These are phyloP conservation scores for Filobasidium floriforme DNA, from an alignment of 768 basidiomycete species.

Conservation along the genomic window DNA sequence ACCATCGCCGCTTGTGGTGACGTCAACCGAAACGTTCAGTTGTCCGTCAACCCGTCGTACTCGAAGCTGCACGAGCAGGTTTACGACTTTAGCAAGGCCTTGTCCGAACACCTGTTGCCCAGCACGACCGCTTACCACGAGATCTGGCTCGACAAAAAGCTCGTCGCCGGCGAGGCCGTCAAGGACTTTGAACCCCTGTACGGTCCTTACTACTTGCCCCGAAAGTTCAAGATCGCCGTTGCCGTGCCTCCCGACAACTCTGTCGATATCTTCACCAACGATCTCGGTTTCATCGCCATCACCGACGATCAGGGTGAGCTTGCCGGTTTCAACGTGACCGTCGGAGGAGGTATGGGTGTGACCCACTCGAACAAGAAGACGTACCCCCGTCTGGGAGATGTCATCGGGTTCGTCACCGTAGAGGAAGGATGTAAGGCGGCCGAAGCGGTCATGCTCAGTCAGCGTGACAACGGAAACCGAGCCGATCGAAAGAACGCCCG, in stretches of 20 bases:
- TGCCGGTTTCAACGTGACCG: slow-evolving; percentile 83
- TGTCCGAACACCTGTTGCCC: slow-evolving; percentile 81
- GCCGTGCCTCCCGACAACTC: slow-evolving; percentile 95
- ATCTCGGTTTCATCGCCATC: slow-evolving; percentile 94
- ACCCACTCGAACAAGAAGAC: slow-evolving; percentile 99
- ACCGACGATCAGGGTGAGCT: slow-evolving; percentile 66
- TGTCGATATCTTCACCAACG: slow-evolving; percentile 81
- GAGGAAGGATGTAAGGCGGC: slow-evolving; percentile 80
- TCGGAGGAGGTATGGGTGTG: slow-evolving; percentile 98
- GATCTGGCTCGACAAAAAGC: slow-evolving; percentile 97
- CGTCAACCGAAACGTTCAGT: slow-evolving; percentile 86
- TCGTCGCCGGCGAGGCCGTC: slow-evolving; percentile 85
- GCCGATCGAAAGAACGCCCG: slow-evolving; percentile 59
- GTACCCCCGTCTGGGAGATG: slow-evolving; percentile 77
- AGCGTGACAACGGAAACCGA: slow-evolving; percentile 93
- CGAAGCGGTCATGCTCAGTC: slow-evolving; percentile 86
- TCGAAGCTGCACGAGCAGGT: slow-evolving; percentile 80
- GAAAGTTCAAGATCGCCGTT: slow-evolving; percentile 95
- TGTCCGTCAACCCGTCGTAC: slow-evolving; percentile 79
- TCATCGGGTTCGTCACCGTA: slow-evolving; percentile 85
- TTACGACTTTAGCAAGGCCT: slow-evolving; percentile 69
- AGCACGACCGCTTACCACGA: slow-evolving; percentile 92
- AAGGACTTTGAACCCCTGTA: slow-evolving; percentile 96
- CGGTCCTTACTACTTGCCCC: slow-evolving; percentile 90
- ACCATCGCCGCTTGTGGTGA: slow-evolving; percentile 98